Conservation (phyloP, 164 flowering plant species). For the Aristolochia fimbriata region DNA sequence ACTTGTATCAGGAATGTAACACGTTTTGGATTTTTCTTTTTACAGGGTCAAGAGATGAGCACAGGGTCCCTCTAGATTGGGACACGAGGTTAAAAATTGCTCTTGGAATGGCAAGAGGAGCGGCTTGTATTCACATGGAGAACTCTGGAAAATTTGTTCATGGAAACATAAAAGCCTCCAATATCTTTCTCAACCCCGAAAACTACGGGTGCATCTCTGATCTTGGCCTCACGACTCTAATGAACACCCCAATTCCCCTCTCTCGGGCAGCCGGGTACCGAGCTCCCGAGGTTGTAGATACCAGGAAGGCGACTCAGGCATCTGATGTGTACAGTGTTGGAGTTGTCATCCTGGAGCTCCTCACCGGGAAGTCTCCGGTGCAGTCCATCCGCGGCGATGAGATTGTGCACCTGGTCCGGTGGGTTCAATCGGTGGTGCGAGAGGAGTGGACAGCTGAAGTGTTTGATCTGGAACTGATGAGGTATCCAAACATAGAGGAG, state of each 20-base stretch:
- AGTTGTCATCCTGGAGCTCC: slow-evolving; percentile 73
- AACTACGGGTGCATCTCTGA: slow-evolving; percentile 72
- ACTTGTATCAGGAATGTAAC: slow-evolving; percentile 17
- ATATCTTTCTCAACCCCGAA: slow-evolving; percentile 62
- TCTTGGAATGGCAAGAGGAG: slow-evolving; percentile 51
- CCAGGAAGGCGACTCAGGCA: slow-evolving; percentile 49
- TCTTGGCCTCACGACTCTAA: slow-evolving; percentile 54
- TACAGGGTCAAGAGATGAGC: slow-evolving; percentile 45
- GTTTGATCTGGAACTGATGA: slow-evolving; percentile 74
- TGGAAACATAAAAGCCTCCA: slow-evolving; percentile 77
- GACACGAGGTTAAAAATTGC: slow-evolving; percentile 45
- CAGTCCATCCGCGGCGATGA: slow-evolving; percentile 43
- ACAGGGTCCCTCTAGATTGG: slow-evolving; percentile 47
- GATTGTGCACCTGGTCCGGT: slow-evolving; percentile 60
- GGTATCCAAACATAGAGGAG: slow-evolving; percentile 70
- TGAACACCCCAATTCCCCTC: slow-evolving; percentile 35
- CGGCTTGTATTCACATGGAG: slow-evolving; percentile 47
- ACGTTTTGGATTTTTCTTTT: slow-evolving; percentile 21
- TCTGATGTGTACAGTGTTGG: slow-evolving; percentile 88
- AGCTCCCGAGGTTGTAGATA: slow-evolving; percentile 77
- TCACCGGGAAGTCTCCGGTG: slow-evolving; percentile 74
- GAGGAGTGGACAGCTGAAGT: slow-evolving; percentile 98
- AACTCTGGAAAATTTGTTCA: slow-evolving; percentile 36
- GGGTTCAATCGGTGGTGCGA: slow-evolving; percentile 88
- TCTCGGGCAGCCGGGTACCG: slow-evolving; percentile 52